Conservation (phyloP, 2,329 filamentous ascomycete genomes). For the Lachnellula hyalina region DNA sequence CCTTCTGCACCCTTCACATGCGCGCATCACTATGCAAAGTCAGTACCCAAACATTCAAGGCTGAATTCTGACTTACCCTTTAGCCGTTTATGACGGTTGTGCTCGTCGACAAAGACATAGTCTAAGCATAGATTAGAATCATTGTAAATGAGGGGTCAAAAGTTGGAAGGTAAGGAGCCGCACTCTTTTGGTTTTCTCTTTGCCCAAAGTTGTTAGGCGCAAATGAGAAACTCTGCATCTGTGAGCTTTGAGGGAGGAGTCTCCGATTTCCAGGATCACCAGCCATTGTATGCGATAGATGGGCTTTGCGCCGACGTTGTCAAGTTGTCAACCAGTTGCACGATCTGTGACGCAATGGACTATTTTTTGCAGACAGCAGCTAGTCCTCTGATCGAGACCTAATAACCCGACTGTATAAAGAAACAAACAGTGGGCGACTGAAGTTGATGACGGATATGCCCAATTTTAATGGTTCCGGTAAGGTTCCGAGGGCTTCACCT, state of each 20-base stretch:
- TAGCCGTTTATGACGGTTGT: slow-evolving; percentile 93
- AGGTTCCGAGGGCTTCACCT: slow-evolving; percentile 16
- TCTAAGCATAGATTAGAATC: slow-evolving; percentile 50
- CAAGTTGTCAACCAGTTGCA: slow-evolving; percentile 2
- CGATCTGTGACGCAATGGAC: background rate
- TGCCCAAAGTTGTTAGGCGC: slow-evolving; percentile 59
- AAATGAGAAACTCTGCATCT: slow-evolving; percentile 74
- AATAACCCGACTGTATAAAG: slow-evolving; percentile 6
- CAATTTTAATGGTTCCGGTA: slow-evolving; percentile 19
- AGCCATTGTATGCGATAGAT: slow-evolving; percentile 44
- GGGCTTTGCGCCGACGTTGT: slow-evolving; percentile 8
- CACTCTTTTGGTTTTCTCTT: slow-evolving; percentile 80
- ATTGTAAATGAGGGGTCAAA: background rate
- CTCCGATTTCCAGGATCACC: slow-evolving; percentile 57
- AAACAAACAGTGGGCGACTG: slow-evolving; percentile 11
- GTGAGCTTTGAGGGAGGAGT: slow-evolving; percentile 60
- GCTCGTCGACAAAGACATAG: slow-evolving; percentile 98
- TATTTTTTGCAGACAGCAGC: background rate
- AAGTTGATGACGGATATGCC: slow-evolving; percentile 18
- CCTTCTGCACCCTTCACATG: slow-evolving; percentile 89
- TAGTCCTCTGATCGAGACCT: slow-evolving; percentile 3
- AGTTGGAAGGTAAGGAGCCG: slow-evolving; percentile 30
- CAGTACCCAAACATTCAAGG: slow-evolving; percentile 9
- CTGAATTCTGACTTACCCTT: slow-evolving; percentile 60
- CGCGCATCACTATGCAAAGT: slow-evolving; percentile 77